These are phyloP conservation scores for Irpex sp. DNA, from an alignment of 1,284 basidiomycete genomes.

Conservation along the genomic window DNA sequence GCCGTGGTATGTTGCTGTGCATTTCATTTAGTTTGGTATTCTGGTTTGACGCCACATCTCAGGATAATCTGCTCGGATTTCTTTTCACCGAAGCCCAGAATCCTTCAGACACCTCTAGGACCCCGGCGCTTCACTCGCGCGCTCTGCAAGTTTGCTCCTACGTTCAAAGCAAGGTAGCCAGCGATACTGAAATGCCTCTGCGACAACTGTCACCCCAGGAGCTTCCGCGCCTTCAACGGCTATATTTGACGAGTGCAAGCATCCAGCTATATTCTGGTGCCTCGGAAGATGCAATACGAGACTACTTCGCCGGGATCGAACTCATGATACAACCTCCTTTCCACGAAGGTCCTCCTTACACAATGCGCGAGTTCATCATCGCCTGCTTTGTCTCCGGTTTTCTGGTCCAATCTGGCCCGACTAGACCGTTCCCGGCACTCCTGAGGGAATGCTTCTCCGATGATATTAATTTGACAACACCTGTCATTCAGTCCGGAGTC, in stretches of 20 bases:
- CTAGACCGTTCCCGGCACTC: conserved; percentile 11
- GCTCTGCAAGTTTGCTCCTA: conserved; percentile 22
- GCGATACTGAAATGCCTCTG: conserved; percentile 14
- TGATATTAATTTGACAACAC: conserved; percentile 4
- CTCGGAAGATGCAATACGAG: conserved; percentile 12
- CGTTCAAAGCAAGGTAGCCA: conserved; percentile 18
- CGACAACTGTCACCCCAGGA: conserved; percentile 15
- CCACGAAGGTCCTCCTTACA: conserved; percentile 15
- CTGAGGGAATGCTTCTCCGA: conserved; percentile 13
- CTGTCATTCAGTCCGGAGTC: conserved; percentile 14
- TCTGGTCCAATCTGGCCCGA: conserved; percentile 14
- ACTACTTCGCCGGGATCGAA: conserved; percentile 23
- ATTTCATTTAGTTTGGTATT: no score
- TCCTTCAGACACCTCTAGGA: conserved; percentile 8
- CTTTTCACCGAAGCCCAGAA: conserved; percentile 20
- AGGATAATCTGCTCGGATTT: conserved; percentile 26
- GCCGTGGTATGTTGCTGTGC: conserved; percentile 19
- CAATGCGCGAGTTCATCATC: conserved; percentile 22
- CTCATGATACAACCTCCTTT: conserved; percentile 19
- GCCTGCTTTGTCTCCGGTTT: conserved; percentile 21
- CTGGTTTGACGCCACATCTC: background rate
- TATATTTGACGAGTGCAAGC: conserved; percentile 24
- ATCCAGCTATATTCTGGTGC: conserved; percentile 16
- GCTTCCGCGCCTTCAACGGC: conserved; percentile 22
- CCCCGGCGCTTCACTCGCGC: conserved; percentile 17